Evolutionary conservation across 2,329 filamentous ascomycete genomes (phyloP).

Genomic region (Endocalyx cinctus): DNA sequence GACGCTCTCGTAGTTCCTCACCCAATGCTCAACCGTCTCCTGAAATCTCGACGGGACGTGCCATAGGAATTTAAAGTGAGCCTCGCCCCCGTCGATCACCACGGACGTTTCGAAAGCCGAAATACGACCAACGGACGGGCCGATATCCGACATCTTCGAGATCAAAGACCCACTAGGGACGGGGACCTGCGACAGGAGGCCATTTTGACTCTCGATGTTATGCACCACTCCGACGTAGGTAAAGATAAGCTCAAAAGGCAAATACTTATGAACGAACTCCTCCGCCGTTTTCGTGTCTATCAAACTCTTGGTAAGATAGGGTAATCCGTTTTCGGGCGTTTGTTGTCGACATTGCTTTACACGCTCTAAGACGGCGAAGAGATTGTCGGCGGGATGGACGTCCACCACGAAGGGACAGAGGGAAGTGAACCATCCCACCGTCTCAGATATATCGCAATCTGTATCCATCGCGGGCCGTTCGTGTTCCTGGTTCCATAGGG

Average conservation of each 20-base stretch:
- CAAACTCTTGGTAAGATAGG: constrained; percentile 42
- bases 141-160: constrained; percentile 39
- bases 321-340: constrained; percentile 39
- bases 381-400: constrained; percentile 39
- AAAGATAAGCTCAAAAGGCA: constrained; percentile 55
- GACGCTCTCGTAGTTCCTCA: constrained; percentile 41
- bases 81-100: constrained; percentile 40
- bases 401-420: constrained; percentile 47
- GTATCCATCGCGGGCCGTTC: constrained; percentile 40
- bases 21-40: constrained; percentile 41
- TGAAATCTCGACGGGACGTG: constrained; percentile 37
- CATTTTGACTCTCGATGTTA: constrained; percentile 42
- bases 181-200: constrained; percentile 44
- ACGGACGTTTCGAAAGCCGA: constrained; percentile 48
- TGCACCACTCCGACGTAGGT: constrained; percentile 49
- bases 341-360: constrained; percentile 48
- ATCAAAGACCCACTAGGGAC: constrained; percentile 34
- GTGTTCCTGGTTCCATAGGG: constrained; percentile 51
- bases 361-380: constrained; percentile 46
- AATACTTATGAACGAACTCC: constrained; percentile 35
- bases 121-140: constrained; percentile 41
- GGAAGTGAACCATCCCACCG: constrained; percentile 58
- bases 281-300: constrained; percentile 21
- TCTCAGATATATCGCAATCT: constrained; percentile 49
- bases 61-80: constrained; percentile 42